Evolutionary conservation across 805 yeast genomes (phyloP).

Genomic region (Metschnikowia gelsemii): DNA sequence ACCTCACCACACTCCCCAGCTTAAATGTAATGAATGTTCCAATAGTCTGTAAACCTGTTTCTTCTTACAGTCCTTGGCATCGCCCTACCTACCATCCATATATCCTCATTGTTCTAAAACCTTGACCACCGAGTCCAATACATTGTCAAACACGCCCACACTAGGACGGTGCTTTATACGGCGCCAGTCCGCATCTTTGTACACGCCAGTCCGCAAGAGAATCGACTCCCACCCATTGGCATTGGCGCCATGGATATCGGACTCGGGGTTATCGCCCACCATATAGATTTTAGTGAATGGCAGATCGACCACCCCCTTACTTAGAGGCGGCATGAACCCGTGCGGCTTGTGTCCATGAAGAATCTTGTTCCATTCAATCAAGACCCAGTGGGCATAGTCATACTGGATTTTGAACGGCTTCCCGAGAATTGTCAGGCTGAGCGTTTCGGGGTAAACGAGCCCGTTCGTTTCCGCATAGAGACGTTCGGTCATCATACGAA

Average conservation of each 20-base stretch:
- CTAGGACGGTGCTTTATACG: constrained; percentile 43
- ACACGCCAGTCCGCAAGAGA: constrained; percentile 87
- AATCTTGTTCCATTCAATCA: constrained; percentile 53
- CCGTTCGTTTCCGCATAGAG: constrained; percentile 55
- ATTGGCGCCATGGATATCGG: constrained; percentile 89
- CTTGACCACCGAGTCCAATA: constrained; percentile 42
- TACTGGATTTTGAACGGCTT: constrained; percentile 80
- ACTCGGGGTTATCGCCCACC: constrained; percentile 97
- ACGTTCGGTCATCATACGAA: constrained; percentile 59
- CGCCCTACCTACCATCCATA: not conserved
- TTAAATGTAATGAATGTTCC: no score
- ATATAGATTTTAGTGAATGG: constrained; percentile 67
- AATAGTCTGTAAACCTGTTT: no score
- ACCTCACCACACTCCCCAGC: no score
- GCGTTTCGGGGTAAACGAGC: constrained; percentile 30
- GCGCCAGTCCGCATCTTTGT: constrained; percentile 54
- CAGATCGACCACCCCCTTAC: constrained; percentile 32
- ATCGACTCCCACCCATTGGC: constrained; percentile 85
- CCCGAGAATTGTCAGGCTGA: constrained; percentile 66
- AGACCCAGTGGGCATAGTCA: constrained; percentile 75
- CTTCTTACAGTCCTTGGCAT: no score
- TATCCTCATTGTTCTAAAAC: constrained; percentile 17
- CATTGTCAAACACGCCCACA: constrained; percentile 51
- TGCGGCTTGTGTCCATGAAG: constrained; percentile 25
- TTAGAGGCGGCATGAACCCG: constrained; percentile 42